Evolutionary conservation across 2,329 filamentous ascomycete genomes (phyloP).

Genomic region (Trichoderma sp.): DNA sequence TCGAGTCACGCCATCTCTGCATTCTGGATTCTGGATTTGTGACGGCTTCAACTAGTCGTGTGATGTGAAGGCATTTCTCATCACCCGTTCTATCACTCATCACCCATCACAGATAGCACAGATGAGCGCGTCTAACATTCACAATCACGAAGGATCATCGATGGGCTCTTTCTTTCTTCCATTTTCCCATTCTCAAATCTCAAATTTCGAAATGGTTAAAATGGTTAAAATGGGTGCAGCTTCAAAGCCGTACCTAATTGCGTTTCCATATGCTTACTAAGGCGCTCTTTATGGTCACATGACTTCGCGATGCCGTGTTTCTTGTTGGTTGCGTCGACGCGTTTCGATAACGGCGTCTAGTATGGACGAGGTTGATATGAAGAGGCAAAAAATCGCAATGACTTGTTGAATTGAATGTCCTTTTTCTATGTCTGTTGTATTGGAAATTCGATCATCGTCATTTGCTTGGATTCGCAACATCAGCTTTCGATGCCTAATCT

Average conservation of each 20-base stretch:
- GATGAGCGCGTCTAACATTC: neutral
- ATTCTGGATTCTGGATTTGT: neutral
- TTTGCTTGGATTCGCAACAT: neutral
- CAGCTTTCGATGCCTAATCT: slow-evolving; percentile 4
- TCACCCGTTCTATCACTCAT: neutral
- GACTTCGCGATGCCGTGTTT: slow-evolving; percentile 24
- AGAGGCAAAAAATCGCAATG: neutral
- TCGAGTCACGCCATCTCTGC: neutral
- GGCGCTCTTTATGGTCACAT: slow-evolving; percentile 16
- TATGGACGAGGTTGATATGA: too few relatives aligned
- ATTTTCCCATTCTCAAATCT: neutral
- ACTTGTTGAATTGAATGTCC: neutral
- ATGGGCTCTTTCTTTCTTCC: neutral
- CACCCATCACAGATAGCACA: neutral
- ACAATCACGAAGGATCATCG: neutral
- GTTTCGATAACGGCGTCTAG: neutral
- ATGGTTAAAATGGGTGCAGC: neutral
- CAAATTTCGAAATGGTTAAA: neutral
- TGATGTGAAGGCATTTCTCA: neutral
- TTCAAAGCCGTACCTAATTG: neutral
- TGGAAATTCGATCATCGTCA: neutral
- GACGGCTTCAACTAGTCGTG: neutral
- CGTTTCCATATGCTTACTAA: slow-evolving; percentile 2
- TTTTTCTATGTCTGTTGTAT: neutral
- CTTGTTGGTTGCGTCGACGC: neutral